A percentile compares a stretch with the other conserved stretches of the same genome.
These are phyloP conservation scores for Suhomyces choctaworum DNA, from an alignment of 1,139 yeast genomes.

Conservation along the genomic window DNA sequence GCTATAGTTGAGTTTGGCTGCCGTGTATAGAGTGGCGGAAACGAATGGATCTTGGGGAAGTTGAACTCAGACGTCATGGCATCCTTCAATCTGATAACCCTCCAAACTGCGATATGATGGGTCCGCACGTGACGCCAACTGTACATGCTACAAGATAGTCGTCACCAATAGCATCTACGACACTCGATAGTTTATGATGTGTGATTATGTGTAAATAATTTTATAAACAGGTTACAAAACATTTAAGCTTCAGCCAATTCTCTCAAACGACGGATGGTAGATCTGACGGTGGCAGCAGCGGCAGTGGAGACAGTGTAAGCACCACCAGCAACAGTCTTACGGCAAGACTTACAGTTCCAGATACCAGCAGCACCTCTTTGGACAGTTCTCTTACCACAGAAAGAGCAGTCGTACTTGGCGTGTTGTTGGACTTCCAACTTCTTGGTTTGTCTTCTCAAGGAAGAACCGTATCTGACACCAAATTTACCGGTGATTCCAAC, in stretches of 20 bases:
- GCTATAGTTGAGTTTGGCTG: conserved; percentile 84
- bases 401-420: conserved; percentile 97
- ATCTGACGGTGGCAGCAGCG: conserved; percentile 99
- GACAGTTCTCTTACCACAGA: conserved; percentile 99
- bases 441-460: conserved; percentile 99
- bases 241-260: conserved; percentile 97
- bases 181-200: conserved; percentile 11
- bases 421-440: conserved; percentile 99
- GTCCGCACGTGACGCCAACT: not conserved
- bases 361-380: conserved; percentile 98
- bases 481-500: conserved; percentile 99
- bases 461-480: conserved; percentile 99
- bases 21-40: conserved; percentile 89
- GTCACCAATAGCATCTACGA: not conserved
- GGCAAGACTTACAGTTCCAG: conserved; percentile 96
- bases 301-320: conserved; percentile 99
- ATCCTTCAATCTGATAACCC: no score
- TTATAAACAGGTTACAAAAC: conserved; percentile 19
- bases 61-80: conserved; percentile 20
- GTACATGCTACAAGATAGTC: not conserved
- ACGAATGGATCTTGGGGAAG: conserved; percentile 76
- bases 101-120: no score
- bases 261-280: conserved; percentile 99
- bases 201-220: conserved; percentile 12
- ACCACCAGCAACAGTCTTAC: conserved; percentile 99